Evolutionary conservation across 805 yeast species (phyloP), one percentile per base, ranked within the genome.

Genomic region (Myxozyma mucilagina): DNA sequence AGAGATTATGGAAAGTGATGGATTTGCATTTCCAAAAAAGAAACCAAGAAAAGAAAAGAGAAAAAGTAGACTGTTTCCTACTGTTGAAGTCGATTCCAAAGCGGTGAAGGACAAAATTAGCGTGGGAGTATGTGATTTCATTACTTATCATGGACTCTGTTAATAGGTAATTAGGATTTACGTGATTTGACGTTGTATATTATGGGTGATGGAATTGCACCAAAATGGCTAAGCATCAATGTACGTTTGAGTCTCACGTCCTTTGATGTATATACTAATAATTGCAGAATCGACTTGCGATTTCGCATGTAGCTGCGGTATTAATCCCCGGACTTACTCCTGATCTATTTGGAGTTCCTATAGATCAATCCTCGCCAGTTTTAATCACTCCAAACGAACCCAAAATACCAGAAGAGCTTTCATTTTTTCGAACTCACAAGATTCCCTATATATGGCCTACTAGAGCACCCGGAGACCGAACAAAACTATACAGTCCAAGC

Each of bases 391-490:
- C 54, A 3, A 57, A 60, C 13, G 41, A 64, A 29, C 31, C 53
- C 18, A 45, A 58, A 18, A 49, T 38, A 35, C 49, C 53, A 7
- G 52, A 50, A 1, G 62, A 35, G 61, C 72, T 79, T 51, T 55
- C 72, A 1, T 76, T 77, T 53, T 72, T 84, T 53, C 57, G 72
- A 3, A 63, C 34, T 10, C 54, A 39, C 9, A 39, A 73, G 11
- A 13, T 56, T 8, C 44, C 72, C 0, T 66, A 74, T 35, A 69
- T 78, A 11, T 71, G 85, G 52, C 87, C 87, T 0, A 73, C 87
- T 1, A 69, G 73, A 32, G 78, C 85, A 5, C 96, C 96, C 0
- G 97, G 96, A 0, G 80, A 84, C 3, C 81, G 80, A 64, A 83
- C 80, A 45, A 78, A 81, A 9, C 71, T 84, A 39, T 84, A 76